These are phyloP conservation scores for Clavaria fumosa DNA, from an alignment of 768 basidiomycete genomes.

Conservation along the genomic window DNA sequence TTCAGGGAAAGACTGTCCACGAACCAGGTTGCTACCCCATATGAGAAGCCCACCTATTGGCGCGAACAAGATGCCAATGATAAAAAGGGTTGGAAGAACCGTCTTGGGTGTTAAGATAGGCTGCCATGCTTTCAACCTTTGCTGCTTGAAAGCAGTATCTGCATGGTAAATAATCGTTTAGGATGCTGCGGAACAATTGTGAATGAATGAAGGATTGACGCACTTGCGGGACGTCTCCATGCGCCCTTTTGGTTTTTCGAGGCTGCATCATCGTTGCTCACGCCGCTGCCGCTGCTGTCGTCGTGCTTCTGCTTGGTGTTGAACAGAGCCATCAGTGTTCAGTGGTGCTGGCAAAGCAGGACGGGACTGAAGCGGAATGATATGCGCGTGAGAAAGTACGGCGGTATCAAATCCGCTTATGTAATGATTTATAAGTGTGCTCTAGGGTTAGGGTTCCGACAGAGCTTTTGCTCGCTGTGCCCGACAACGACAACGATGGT, in stretches of 20 bases:
- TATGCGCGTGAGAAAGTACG: too few species aligned
- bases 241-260: slow-evolving; percentile 72
- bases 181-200: slow-evolving; percentile 5
- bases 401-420: too few species aligned
- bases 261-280: slow-evolving; percentile 28
- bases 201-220: slow-evolving; percentile 5
- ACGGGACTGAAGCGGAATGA: too few species aligned
- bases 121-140: slow-evolving; percentile 99
- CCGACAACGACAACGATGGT: slow-evolving; percentile 42
- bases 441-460: too few species aligned
- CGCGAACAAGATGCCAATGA: slow-evolving; percentile 88
- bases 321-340: slow-evolving; percentile 48
- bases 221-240: slow-evolving; percentile 78
- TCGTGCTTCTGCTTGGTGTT: slow-evolving; percentile 33
- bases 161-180: slow-evolving; percentile 13
- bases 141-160: slow-evolving; percentile 99
- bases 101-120: slow-evolving; percentile 97
- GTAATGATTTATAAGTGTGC: too few species aligned
- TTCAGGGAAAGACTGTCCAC: neutral
- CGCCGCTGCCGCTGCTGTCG: slow-evolving; percentile 17
- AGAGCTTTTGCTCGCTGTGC: too few species aligned
- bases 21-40: slow-evolving; percentile 42
- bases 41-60: slow-evolving; percentile 91
- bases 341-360: too few species aligned
- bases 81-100: slow-evolving; percentile 89